Evolutionary conservation across 768 basidiomycete genomes (phyloP), one percentile per base, ranked within the genome.

Genomic region (Royoungia palumana): DNA sequence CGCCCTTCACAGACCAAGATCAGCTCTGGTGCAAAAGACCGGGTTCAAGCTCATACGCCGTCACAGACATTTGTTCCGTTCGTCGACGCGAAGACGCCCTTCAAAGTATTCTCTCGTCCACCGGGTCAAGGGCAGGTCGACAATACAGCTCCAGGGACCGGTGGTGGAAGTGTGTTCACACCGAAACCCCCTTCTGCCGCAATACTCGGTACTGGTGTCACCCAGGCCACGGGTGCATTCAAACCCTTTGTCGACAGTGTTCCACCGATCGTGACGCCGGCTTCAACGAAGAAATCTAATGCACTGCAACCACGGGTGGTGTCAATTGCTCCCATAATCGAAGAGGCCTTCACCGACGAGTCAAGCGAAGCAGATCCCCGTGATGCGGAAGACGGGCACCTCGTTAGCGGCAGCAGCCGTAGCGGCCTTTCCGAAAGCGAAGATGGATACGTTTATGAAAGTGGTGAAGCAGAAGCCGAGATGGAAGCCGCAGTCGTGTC

Each of bases 41-140:
- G 57, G 44, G 35, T 46, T 19, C 55, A 54, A 55, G 53, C 41
- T 25, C 59, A 51, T 10, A 51, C 53, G 41, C 45, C 55, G 16
- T 37, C 63, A 36, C 68, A 70, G 32, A 74, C 74, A 72, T 73
- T 75, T 46, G 62, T 64, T 22, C 71, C 75, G 3, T 71, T 74
- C 46, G 62, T 62, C 7, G 73, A 76, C 41, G 55, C 68, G 7
- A 63, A 72, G 44, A 62, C 70, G 13, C 73, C 75, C 11, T 72
- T 73, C 60, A 85, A 70, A 53, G 87, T 90, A 17, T 90, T 90
- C 66, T 86, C 81, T 49, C 78, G 84, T 14, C 87, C 75, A n/a
- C 67, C 82, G 0, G 54, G 50, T 30, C 63, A 61, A 39, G 73
- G 75, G 35, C 71, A 75, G 39, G 61, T 65, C 21, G 75, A 77